phyloP scores from a whole-genome alignment of 1,284 basidiomycete genomes.

The Melampsora americana region DNA sequence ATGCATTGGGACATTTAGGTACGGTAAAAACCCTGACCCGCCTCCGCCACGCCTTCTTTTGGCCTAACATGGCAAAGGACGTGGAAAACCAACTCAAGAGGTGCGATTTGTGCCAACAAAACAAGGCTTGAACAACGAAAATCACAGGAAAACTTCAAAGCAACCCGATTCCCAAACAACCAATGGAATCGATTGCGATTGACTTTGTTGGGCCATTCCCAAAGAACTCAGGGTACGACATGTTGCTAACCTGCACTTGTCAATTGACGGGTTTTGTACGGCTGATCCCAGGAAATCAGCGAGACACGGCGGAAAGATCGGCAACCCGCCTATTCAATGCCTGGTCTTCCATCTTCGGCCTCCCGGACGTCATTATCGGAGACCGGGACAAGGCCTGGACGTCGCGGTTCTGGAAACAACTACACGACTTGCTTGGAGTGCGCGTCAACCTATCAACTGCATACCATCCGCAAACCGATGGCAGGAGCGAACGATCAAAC shows the following conservation, averaged over 20 bases:
- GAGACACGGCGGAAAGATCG: constrained; percentile 1
- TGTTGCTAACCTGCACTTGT: background rate
- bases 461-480: no score
- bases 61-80: background rate
- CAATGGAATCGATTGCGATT: background rate
- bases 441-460: no score
- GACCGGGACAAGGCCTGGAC: no score
- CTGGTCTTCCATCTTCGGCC: no score
- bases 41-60: constrained; percentile 48
- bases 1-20: constrained; percentile 56
- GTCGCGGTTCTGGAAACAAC: no score
- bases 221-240: background rate
- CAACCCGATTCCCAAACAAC: background rate
- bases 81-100: background rate
- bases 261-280: background rate
- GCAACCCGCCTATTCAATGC: no score
- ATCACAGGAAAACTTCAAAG: background rate
- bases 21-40: constrained; percentile 55
- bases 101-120: background rate
- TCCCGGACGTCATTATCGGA: no score
- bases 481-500: no score
- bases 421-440: no score
- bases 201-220: background rate
- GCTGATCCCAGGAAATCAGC: background rate
- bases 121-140: background rate